Conservation (phyloP, 1,284 basidiomycete genomes). For the Blastosporella zonata region DNA sequence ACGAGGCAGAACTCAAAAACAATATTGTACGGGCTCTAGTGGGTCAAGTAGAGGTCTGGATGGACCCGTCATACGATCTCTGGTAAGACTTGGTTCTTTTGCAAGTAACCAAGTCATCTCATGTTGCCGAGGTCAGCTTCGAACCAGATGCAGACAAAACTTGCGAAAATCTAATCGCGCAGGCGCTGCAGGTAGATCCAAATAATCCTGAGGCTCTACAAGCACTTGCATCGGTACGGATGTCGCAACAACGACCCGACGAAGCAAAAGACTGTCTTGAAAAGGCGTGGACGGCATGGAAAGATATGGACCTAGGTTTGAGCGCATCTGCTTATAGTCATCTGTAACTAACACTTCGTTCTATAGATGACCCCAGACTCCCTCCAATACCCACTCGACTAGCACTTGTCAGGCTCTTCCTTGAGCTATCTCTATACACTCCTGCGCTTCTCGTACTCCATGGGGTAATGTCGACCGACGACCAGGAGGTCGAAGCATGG, state of each 20-base stretch:
- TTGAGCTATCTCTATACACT: constrained; percentile 74
- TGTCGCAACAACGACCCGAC: constrained; percentile 83
- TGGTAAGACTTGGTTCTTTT: constrained; percentile 56
- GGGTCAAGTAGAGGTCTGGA: constrained; percentile 95
- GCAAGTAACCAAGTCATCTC: neutral
- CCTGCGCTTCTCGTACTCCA: constrained; percentile 77
- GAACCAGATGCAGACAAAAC: constrained; percentile 77
- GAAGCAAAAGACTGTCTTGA: constrained; percentile 73
- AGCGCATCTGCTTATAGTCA: neutral
- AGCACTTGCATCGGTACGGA: constrained; percentile 81
- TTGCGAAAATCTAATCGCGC: constrained; percentile 74
- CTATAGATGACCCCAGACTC: constrained; percentile 62
- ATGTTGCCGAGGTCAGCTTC: constrained; percentile 49
- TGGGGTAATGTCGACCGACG: constrained; percentile 79
- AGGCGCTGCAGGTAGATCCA: constrained; percentile 75
- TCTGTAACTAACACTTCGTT: constrained; percentile 1
- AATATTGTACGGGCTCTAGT: constrained; percentile 84
- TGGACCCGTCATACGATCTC: constrained; percentile 85
- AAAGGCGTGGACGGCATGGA: constrained; percentile 71
- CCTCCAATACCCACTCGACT: constrained; percentile 77
- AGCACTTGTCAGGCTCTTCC: constrained; percentile 76
- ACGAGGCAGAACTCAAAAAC: constrained; percentile 63
- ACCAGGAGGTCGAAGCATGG: constrained; percentile 89
- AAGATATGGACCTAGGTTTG: constrained; percentile 70
- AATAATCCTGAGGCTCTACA: constrained; percentile 81